Conservation (phyloP, 371 early-diverging fungal genomes). For the Nematocida ausubeli region DNA sequence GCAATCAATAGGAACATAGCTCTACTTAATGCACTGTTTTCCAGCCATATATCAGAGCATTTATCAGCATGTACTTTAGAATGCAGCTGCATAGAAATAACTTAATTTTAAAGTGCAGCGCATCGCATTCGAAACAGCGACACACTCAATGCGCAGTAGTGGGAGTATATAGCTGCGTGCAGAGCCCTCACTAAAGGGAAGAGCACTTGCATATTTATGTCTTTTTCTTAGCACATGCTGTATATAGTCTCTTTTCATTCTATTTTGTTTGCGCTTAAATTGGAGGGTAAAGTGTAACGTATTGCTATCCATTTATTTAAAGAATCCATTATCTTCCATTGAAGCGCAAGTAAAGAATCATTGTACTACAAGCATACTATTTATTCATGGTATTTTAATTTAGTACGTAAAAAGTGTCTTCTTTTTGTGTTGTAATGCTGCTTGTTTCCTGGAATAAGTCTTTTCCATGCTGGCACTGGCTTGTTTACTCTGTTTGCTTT, state of each 20-base stretch:
- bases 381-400: constrained; percentile 60
- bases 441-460: constrained; percentile 59
- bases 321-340: neutral
- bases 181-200: too few relatives aligned
- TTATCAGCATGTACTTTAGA: too few relatives aligned
- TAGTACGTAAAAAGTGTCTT: constrained; percentile 65
- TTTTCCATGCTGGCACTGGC: constrained; percentile 66
- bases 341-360: neutral
- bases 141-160: too few relatives aligned
- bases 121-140: too few relatives aligned
- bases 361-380: neutral
- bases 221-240: too few relatives aligned
- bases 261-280: neutral
- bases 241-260: neutral
- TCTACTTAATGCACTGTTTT: too few relatives aligned
- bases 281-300: neutral
- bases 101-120: too few relatives aligned
- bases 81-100: too few relatives aligned
- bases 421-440: constrained; percentile 63
- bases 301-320: neutral
- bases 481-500: constrained; percentile 64
- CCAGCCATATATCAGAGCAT: too few relatives aligned
- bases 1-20: too few relatives aligned
- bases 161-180: too few relatives aligned
- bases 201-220: too few relatives aligned